phyloP scores from a whole-genome alignment of 2,329 filamentous ascomycete species.

The Colletotrichum liriopes region DNA sequence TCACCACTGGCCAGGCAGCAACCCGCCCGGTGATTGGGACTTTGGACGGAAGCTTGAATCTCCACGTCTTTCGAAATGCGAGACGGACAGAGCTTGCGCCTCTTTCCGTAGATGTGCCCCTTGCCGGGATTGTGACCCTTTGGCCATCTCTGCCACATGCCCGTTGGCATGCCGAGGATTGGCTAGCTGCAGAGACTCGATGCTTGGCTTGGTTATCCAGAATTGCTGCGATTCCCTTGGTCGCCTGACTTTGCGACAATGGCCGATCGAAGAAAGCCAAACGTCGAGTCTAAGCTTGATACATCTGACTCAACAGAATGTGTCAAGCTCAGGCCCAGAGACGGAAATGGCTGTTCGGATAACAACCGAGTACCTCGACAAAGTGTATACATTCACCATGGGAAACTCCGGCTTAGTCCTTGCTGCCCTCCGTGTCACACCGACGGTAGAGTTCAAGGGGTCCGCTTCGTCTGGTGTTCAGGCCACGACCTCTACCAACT shows the following conservation, averaged over 20 bases:
- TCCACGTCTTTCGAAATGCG: background rate
- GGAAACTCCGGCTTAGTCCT: background rate
- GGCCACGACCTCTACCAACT: background rate
- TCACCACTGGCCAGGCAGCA: constrained; percentile 28
- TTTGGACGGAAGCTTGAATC: constrained; percentile 23
- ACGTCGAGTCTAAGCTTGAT: background rate
- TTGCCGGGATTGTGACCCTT: constrained; percentile 23
- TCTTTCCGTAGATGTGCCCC: constrained; percentile 9
- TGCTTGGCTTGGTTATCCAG: background rate
- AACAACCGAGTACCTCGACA: background rate
- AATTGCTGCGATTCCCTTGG: background rate
- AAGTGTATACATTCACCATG: background rate
- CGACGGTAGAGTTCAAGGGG: constrained; percentile 4
- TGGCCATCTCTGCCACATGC: constrained; percentile 27
- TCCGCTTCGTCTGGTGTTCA: constrained; percentile 35
- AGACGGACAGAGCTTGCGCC: constrained; percentile 15
- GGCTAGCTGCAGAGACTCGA: background rate
- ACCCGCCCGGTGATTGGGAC: background rate
- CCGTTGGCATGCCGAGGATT: constrained; percentile 8
- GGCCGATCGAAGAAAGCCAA: background rate
- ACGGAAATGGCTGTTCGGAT: background rate
- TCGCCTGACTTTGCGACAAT: background rate
- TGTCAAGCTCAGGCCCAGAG: background rate
- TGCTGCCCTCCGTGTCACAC: constrained; percentile 19
- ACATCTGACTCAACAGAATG: background rate